phyloP scores from a whole-genome alignment of 2,329 filamentous ascomycete genomes.

The Laburnicola sp. region DNA sequence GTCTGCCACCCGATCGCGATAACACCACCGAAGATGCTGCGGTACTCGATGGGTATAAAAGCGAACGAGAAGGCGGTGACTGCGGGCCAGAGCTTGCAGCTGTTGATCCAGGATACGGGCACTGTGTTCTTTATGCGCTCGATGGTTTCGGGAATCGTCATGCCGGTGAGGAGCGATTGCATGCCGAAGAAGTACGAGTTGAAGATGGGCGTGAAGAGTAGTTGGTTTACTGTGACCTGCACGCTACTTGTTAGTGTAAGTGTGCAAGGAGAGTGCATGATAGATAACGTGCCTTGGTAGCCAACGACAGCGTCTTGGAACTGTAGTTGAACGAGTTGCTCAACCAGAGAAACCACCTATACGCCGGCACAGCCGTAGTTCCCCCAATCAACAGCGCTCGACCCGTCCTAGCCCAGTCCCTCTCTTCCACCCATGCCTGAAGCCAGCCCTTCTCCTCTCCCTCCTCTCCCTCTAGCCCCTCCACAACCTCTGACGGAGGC shows the following conservation, averaged over 20 bases:
- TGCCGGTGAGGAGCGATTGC: conserved; percentile 59
- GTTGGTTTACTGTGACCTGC: conserved; percentile 73
- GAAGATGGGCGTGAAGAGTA: conserved; percentile 72
- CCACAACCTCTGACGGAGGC: conserved; percentile 1
- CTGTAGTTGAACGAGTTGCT: conserved; percentile 81
- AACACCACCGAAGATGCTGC: conserved; percentile 74
- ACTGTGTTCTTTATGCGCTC: conserved; percentile 75
- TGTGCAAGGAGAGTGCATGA: background rate
- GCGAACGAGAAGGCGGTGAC: conserved; percentile 86
- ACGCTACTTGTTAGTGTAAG: background rate
- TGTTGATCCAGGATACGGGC: conserved; percentile 74
- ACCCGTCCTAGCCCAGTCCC: conserved; percentile 59
- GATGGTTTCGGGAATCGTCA: conserved; percentile 64
- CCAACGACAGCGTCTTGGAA: conserved; percentile 70
- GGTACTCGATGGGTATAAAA: conserved; percentile 77
- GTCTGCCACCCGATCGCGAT: conserved; percentile 91
- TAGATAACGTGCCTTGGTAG: conserved; percentile 59
- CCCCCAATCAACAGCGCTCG: conserved; percentile 76
- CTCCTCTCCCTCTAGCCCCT: conserved; percentile 13
- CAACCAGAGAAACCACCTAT: conserved; percentile 82
- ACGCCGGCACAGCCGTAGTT: conserved; percentile 73
- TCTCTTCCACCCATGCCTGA: conserved; percentile 48
- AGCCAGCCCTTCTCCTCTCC: conserved; percentile 42
- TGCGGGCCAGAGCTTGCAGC: conserved; percentile 83
- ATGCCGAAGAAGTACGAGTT: conserved; percentile 58